Evolutionary conservation across 805 yeast species (phyloP).

Genomic region (Hanseniaspora guilliermondii): DNA sequence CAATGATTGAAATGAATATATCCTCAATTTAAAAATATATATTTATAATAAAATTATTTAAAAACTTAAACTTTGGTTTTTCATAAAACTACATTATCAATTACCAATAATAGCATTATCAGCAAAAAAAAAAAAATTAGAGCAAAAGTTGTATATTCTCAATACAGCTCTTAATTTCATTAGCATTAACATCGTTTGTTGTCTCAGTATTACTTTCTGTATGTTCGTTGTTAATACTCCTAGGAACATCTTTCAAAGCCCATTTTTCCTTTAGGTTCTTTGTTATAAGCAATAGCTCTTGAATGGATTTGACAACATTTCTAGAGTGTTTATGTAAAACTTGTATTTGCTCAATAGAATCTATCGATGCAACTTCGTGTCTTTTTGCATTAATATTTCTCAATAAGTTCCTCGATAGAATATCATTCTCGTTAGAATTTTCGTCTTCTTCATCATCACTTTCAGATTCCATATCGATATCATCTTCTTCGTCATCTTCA

Average conservation of each 20-base stretch:
- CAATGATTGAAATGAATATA: too few relatives aligned
- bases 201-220: neutral
- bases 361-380: slow-evolving; percentile 16
- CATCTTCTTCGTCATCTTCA: neutral
- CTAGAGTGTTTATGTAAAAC: slow-evolving; percentile 14
- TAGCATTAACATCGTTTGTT: neutral
- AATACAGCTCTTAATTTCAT: neutral
- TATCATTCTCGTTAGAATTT: neutral
- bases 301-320: slow-evolving; percentile 21
- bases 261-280: slow-evolving; percentile 27
- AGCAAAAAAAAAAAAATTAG: neutral
- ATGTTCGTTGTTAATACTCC: slow-evolving; percentile 12
- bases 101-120: neutral
- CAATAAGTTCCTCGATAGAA: slow-evolving; percentile 4
- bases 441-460: neutral
- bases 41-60: too few relatives aligned
- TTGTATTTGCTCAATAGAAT: slow-evolving; percentile 23
- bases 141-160: neutral
- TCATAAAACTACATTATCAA: neutral
- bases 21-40: too few relatives aligned
- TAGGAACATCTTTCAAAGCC: slow-evolving; percentile 19
- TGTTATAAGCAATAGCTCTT: slow-evolving; percentile 26
- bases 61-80: neutral
- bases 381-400: slow-evolving; percentile 13
- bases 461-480: neutral